phyloP scores from a whole-genome alignment of 192 early-diverging fungal genomes.

The Spinellus fusiger region DNA sequence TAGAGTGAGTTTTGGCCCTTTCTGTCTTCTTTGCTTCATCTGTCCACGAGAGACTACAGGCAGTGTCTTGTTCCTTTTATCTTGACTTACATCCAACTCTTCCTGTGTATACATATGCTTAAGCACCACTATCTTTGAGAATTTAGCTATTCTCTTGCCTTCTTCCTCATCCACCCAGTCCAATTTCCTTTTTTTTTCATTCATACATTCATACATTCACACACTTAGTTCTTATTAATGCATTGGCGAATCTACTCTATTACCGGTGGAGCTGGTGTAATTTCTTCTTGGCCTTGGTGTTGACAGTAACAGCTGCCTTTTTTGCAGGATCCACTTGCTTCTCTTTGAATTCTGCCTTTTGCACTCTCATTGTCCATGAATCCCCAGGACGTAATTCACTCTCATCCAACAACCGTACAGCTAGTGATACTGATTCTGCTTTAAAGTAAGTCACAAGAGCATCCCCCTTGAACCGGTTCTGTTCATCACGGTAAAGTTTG shows the following conservation, averaged over 20 bases:
- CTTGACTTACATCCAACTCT: conserved; percentile 71
- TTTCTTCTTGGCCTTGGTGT: conserved; percentile 57
- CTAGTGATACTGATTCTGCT: conserved; percentile 82
- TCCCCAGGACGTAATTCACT: conserved; percentile 68
- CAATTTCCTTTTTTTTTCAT: conserved; percentile 62
- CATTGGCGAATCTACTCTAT: neutral
- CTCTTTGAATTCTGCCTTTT: conserved; percentile 79
- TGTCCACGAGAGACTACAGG: too few relatives aligned
- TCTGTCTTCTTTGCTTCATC: too few relatives aligned
- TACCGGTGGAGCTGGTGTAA: conserved; percentile 74
- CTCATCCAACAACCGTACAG: conserved; percentile 84
- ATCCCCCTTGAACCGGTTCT: conserved; percentile 79
- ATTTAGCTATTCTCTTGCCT: conserved; percentile 65
- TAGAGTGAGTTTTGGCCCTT: neutral
- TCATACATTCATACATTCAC: too few relatives aligned
- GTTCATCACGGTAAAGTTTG: conserved; percentile 79
- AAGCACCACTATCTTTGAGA: conserved; percentile 79
- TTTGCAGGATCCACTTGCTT: conserved; percentile 35
- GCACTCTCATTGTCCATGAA: conserved; percentile 56
- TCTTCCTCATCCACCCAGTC: conserved; percentile 84
- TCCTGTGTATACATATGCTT: conserved; percentile 91
- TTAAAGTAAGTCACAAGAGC: conserved; percentile 89
- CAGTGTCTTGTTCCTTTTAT: neutral
- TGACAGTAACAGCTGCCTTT: conserved; percentile 39
- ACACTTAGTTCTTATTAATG: too few relatives aligned